phyloP scores from a whole-genome alignment of 257 asterid genomes.

The Thymus mandschuricus region DNA sequence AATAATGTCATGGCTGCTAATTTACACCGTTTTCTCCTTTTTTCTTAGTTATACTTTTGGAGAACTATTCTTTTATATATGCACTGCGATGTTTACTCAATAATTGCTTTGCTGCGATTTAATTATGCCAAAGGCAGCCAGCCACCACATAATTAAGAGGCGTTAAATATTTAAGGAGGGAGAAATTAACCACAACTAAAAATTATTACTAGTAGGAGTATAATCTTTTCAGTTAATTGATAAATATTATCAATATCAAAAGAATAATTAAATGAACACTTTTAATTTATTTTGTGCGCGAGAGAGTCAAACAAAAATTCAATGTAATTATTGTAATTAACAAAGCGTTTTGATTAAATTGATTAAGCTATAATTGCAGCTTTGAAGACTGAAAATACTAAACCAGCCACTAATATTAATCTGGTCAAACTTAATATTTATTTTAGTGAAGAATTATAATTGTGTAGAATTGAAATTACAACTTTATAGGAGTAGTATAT shows the following conservation, averaged over 20 bases:
- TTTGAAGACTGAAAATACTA: not conserved
- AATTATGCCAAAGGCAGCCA: slow-evolving; percentile 1
- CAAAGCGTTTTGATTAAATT: not conserved
- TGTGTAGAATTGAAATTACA: slow-evolving; percentile 25
- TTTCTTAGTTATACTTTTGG: not conserved
- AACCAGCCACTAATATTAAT: not conserved
- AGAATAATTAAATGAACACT: not conserved
- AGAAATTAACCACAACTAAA: not conserved
- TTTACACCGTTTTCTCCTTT: not conserved
- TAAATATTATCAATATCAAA: not conserved
- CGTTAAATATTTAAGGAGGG: not conserved
- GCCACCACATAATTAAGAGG: slow-evolving; percentile 15
- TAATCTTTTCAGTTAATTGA: no score
- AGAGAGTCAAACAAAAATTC: not conserved
- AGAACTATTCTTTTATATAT: not conserved
- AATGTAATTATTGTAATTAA: not conserved
- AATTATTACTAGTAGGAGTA: no score
- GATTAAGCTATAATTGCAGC: not conserved
- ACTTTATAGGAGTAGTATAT: no score
- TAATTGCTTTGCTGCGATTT: slow-evolving; percentile 21
- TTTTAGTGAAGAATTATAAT: not conserved
- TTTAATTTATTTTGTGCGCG: not conserved
- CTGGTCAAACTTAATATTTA: slow-evolving; percentile 4
- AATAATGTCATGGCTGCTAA: slow-evolving; percentile 23
- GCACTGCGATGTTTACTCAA: not conserved